Evolutionary conservation across 2,329 filamentous ascomycete genomes (phyloP), one percentile per base, ranked within the genome.

Genomic region (Karstenula rhodostoma): DNA sequence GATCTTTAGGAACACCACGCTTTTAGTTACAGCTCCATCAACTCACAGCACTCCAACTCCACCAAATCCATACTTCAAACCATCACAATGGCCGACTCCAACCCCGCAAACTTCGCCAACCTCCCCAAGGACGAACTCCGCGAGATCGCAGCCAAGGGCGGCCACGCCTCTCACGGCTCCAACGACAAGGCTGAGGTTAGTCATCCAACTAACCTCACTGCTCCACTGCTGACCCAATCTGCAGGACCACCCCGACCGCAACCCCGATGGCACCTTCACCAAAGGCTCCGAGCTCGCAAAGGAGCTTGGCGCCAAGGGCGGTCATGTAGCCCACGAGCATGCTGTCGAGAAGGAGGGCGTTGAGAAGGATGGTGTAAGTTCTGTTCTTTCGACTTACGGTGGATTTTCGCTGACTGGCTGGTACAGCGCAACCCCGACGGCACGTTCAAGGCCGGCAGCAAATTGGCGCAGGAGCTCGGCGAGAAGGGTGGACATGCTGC

Each of bases 21-120:
- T 6, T 29, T 25, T 40, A 15, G 10, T 15, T 25, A 37, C 54
- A 48, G 33, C 50, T 58, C 15, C 37, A 23, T 35, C 27, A 17
- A 40, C 37, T 40, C 50, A 62, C 52, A 59, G 37, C 57, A 55
- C 22, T 46, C 25, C 19, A 54, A 33, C 29, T 53, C 35, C 29
- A 56, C 42, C 51, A 46, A 56, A 47, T 15, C 54, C 48, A 37
- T 43, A 48, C n/a, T 32, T 37, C 42, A 56, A 46, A 50, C 29
- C 48, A 12, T 51, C 44, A 68, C 62, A 51, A 79, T 79, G 77
- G 72, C 77, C 40, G 75, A 73, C 61, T 75, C 77, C 65, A 84
- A 84, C 75, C 81, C 82, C 35, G 78, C 75, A 59, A 85, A 85
- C 77, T 84, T 85, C 63, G 82, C 82, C 75, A 85, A 85, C 75